Evolutionary conservation across 2,329 filamentous ascomycete species (phyloP).

Genomic region (Diplodia sapinea): DNA sequence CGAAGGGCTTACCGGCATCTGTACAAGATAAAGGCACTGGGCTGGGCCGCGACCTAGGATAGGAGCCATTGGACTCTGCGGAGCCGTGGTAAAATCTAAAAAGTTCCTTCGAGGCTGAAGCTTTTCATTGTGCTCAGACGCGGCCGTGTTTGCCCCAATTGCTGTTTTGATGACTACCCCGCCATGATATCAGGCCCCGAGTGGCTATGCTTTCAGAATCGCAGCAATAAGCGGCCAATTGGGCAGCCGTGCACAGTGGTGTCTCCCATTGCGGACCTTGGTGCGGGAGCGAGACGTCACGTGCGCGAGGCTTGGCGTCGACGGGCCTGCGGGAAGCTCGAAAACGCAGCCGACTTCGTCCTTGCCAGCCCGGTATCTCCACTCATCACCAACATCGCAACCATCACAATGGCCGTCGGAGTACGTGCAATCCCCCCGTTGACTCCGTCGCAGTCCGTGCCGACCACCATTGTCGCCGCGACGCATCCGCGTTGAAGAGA

Average conservation of each 20-base stretch:
- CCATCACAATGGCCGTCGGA: conserved; percentile 53
- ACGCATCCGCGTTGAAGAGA: conserved; percentile 38
- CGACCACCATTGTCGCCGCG: conserved; percentile 34
- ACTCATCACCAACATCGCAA: conserved; percentile 44
- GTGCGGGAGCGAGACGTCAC: conserved; percentile 15
- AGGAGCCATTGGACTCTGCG: conserved; percentile 27
- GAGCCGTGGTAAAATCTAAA: conserved; percentile 30
- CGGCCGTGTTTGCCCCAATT: neutral
- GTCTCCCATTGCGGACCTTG: neutral
- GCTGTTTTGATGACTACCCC: neutral
- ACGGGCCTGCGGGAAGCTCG: conserved; percentile 30
- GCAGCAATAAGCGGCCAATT: neutral
- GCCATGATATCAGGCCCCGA: neutral
- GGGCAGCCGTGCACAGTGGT: neutral
- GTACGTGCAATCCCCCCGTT: conserved; percentile 43
- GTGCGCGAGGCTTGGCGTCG: conserved; percentile 10
- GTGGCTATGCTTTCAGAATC: neutral
- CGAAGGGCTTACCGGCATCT: conserved; percentile 28
- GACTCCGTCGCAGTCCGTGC: conserved; percentile 20
- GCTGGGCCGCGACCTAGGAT: conserved; percentile 25
- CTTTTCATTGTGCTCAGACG: neutral
- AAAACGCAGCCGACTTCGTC: conserved; percentile 34
- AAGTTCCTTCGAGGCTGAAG: conserved; percentile 27
- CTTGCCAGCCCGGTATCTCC: conserved; percentile 54
- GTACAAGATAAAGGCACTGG: conserved; percentile 29